These are phyloP conservation scores for Boletales sp. DNA, from an alignment of 768 basidiomycete genomes.

Conservation along the genomic window DNA sequence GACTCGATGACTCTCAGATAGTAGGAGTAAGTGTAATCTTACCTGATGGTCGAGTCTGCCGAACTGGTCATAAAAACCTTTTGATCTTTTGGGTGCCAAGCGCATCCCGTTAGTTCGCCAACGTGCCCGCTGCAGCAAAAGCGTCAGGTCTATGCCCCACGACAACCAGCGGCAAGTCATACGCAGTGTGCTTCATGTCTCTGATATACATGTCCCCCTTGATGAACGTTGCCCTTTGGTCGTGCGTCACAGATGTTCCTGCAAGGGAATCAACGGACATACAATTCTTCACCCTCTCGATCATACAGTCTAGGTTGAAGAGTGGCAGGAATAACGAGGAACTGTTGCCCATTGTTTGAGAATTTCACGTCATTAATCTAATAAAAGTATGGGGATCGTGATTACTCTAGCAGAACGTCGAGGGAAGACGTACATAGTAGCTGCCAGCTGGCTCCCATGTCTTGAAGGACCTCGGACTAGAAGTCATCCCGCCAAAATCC, in stretches of 20 bases:
- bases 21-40: slow-evolving; percentile 15
- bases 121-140: slow-evolving; percentile 76
- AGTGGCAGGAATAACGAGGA: slow-evolving; percentile 87
- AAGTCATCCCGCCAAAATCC: slow-evolving; percentile 99
- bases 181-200: slow-evolving; percentile 99
- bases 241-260: slow-evolving; percentile 44
- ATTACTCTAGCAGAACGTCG: not conserved
- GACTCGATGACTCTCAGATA: slow-evolving; percentile 2
- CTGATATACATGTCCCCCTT: slow-evolving; percentile 98
- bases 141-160: slow-evolving; percentile 3
- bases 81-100: slow-evolving; percentile 89
- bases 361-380: slow-evolving; percentile 91
- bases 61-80: slow-evolving; percentile 88
- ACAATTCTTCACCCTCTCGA: slow-evolving; percentile 92
- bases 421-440: slow-evolving; percentile 63
- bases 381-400: not conserved
- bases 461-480: slow-evolving; percentile 88
- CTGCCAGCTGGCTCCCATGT: slow-evolving; percentile 93
- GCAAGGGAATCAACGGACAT: slow-evolving; percentile 33
- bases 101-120: slow-evolving; percentile 81
- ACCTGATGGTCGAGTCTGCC: slow-evolving; percentile 95
- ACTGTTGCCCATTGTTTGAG: slow-evolving; percentile 80
- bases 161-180: slow-evolving; percentile 31
- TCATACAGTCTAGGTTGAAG: slow-evolving; percentile 86
- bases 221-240: slow-evolving; percentile 67